These are phyloP conservation scores for Fomitopsis betulina DNA, from an alignment of 1,284 basidiomycete genomes.

Conservation along the genomic window DNA sequence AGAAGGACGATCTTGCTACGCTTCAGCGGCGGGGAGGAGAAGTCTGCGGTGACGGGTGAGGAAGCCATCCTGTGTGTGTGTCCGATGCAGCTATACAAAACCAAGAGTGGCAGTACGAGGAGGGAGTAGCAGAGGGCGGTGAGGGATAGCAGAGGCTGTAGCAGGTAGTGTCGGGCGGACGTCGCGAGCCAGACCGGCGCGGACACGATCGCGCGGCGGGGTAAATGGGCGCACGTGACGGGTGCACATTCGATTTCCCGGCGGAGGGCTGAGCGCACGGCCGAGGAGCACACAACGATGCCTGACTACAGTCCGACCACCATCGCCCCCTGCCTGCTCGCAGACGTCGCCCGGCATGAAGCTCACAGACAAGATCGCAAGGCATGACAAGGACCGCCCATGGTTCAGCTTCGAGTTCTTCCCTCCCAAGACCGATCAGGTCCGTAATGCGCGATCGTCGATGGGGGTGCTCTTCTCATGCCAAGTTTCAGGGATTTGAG, in stretches of 20 bases:
- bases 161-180: background rate
- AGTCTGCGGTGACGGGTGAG: constrained; percentile 73
- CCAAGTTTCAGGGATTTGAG: constrained; percentile 66
- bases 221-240: background rate
- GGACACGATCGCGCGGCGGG: background rate
- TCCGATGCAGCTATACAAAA: background rate
- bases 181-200: background rate
- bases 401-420: constrained; percentile 96
- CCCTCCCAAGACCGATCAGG: constrained; percentile 89
- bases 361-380: constrained; percentile 58
- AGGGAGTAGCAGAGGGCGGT: background rate
- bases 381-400: constrained; percentile 40
- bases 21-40: constrained; percentile 83
- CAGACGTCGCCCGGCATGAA: constrained; percentile 46
- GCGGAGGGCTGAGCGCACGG: background rate
- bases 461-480: constrained; percentile 10
- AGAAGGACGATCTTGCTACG: constrained; percentile 96
- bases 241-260: background rate
- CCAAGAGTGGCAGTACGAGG: background rate
- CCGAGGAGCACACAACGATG: background rate
- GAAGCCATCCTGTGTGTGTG: constrained; percentile 28
- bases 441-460: constrained; percentile 23
- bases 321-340: background rate
- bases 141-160: background rate
- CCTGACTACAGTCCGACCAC: constrained; percentile 1